Evolutionary conservation across 495 filamentous ascomycete genomes (phyloP), one percentile per base, ranked within the genome.

Genomic region (Penicillium turbatum): DNA sequence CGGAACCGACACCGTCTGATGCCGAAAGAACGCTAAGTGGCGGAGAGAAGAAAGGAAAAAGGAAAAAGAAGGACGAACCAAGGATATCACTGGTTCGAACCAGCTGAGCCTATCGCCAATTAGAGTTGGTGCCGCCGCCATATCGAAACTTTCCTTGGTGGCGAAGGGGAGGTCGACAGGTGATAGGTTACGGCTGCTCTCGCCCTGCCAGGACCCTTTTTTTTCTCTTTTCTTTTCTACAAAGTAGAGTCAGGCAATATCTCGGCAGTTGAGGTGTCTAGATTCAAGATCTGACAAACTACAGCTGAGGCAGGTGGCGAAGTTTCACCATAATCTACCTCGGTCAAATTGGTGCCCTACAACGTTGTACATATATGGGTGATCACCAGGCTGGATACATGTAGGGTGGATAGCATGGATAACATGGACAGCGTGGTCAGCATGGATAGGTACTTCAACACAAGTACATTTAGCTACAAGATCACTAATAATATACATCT

Each of bases 1-100:
- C 51, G 24, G 41, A 53, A 35, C 30, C 21, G 27, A 21, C 12
- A 6, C 8, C 1, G 31, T 21, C 38, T 19, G 32, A 21, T 35
- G 38, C 37, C n/a, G 5, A 38, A 15, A 10, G 15, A 9, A 16
- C 4, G 19, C 13, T 37, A n/a, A 30, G 39, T 21, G 21, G 39
- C 8, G 19, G 6, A 24, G 9, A 36, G 27, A 12, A 2, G 19
- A 36, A 26, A 37, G 11, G n/a, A n/a, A n/a, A n/a, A n/a, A n/a
- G n/a, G n/a, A n/a, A n/a, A n/a, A n/a, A 12, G 26, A 34, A 24
- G 29, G 3, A 12, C 27, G 10, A 35, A 11, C 30, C 19, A 15
- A n/a, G 12, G 26, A 27, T 31, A 48, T 64, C 55, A 61, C 58
- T 64, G 62, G 61, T 35, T 36, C n/a, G n/a, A n/a, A 30, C 53